Base-by-base conservation (phyloP, 2,329 filamentous ascomycete genomes). In the Stachybotrys echinatus region DNA sequence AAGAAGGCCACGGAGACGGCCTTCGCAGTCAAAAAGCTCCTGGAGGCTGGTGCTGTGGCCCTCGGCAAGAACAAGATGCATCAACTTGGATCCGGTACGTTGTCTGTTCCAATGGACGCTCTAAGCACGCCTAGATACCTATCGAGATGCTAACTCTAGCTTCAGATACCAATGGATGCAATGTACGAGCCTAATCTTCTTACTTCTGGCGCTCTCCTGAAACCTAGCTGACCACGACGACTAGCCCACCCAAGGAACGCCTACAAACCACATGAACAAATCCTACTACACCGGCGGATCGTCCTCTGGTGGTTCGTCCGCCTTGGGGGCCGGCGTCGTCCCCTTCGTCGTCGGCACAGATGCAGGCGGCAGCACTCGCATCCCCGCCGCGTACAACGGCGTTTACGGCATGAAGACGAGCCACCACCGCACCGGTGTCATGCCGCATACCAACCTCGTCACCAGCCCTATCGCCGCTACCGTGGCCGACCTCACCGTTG, bases 1-100 rank as follows among this genome's bases (percentile, higher is more conserved):
- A 76, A 58, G 48, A 70, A 77, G 53, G 73, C 62, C 55, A 73
- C 60, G 62, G 69, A 75, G 53, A 88, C 88, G 0, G 77, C 75
- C 5, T 92, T 87, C 85, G 88, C 87, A 51, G 81, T 89, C 5
- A 72, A 73, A 63, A 83, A 84, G 70, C 79, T 89, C 66, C 78
- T 87, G 60, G 85, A 89, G 52, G 84, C 84, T 1, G 90, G 90
- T 2, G 89, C 86, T 2, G 72, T 95, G 20, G 74, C 90, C 47
- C 72, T 92, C 50, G 90, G 85, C 19, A 92, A 89, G 71, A 81
- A 84, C 52, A 85, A 79, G 47, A 94, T 91, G 87, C 88, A 90
- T 65, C 89, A 90, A 69, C 66, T 92, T 38, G 90, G 89, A 2
- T 80, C 88, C 58, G 74, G 73, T 75, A 53, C 52, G 85, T 80